These are phyloP conservation scores for Quercus berberidifolia DNA, from an alignment of 306 rosid species.

Conservation along the genomic window DNA sequence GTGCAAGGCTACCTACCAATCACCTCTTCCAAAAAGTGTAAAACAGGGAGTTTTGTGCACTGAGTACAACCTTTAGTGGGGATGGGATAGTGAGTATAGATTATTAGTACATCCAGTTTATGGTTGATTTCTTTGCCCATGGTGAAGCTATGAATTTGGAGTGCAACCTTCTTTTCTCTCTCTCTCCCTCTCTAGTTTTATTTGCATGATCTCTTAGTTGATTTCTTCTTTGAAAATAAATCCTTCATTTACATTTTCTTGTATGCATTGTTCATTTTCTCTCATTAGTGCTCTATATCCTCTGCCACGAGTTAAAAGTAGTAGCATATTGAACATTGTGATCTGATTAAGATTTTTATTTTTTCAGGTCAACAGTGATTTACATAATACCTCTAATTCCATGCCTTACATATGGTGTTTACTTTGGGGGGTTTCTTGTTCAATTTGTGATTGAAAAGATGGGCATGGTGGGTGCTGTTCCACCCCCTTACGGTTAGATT, in stretches of 20 bases:
- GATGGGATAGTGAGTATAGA: no score
- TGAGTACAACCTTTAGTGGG: no score
- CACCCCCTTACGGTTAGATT: slow-evolving; percentile 85
- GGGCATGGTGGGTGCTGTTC: slow-evolving; percentile 99
- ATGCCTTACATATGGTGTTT: slow-evolving; percentile 67
- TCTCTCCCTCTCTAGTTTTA: no score
- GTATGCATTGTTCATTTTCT: background rate
- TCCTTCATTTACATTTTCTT: background rate
- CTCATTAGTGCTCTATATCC: background rate
- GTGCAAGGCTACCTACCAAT: no score
- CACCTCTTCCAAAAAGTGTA: no score
- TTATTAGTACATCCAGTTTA: no score
- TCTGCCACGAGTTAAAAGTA: background rate
- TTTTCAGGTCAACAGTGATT: slow-evolving; percentile 64
- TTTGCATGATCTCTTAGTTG: no score
- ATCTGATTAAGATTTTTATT: slow-evolving; percentile 18
- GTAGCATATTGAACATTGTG: background rate
- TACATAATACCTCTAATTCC: slow-evolving; percentile 83
- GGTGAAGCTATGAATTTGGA: no score
- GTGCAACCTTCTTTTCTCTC: no score
- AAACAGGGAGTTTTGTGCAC: no score
- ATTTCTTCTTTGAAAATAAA: no score
- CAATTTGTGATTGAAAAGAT: slow-evolving; percentile 90
- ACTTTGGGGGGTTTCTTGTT: slow-evolving; percentile 83
- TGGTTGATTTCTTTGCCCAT: no score